Evolutionary conservation across 345 rosid genomes (phyloP).

Genomic region (Arabidopsis arenosa): DNA sequence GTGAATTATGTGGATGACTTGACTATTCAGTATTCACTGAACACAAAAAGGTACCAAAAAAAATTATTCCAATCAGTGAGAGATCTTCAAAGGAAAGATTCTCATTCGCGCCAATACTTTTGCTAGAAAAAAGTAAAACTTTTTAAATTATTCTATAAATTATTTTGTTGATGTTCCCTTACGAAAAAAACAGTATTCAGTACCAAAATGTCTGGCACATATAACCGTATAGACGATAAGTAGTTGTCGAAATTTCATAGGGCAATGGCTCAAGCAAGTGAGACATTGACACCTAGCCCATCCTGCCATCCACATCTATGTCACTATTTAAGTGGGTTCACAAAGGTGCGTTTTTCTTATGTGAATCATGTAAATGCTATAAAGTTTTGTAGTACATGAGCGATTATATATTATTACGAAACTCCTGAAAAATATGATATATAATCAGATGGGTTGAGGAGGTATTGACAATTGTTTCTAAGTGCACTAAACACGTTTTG

Average conservation of each 20-base stretch:
- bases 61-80: slow-evolving; percentile 33
- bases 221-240: slow-evolving; percentile 28
- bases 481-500: neutral
- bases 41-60: slow-evolving; percentile 23
- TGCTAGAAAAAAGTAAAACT: slow-evolving; percentile 20
- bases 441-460: neutral
- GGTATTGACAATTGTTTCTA: neutral
- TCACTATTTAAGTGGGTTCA: slow-evolving; percentile 10
- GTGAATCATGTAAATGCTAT: slow-evolving; percentile 34
- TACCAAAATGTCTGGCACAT: slow-evolving; percentile 29
- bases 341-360: slow-evolving; percentile 8
- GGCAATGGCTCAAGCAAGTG: slow-evolving; percentile 16
- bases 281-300: slow-evolving; percentile 39
- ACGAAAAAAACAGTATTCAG: slow-evolving; percentile 25
- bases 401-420: slow-evolving; percentile 5
- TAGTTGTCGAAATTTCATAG: slow-evolving; percentile 40
- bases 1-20: slow-evolving; percentile 25
- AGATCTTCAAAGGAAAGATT: slow-evolving; percentile 41
- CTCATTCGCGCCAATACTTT: slow-evolving; percentile 33
- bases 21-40: slow-evolving; percentile 34
- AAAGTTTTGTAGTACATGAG: slow-evolving; percentile 11
- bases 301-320: slow-evolving; percentile 1
- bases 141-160: slow-evolving; percentile 14
- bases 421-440: neutral
- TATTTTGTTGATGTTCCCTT: slow-evolving; percentile 30